Base-by-base conservation (phyloP, 129 eudicot genomes). In the Pittosporum tobira region DNA sequence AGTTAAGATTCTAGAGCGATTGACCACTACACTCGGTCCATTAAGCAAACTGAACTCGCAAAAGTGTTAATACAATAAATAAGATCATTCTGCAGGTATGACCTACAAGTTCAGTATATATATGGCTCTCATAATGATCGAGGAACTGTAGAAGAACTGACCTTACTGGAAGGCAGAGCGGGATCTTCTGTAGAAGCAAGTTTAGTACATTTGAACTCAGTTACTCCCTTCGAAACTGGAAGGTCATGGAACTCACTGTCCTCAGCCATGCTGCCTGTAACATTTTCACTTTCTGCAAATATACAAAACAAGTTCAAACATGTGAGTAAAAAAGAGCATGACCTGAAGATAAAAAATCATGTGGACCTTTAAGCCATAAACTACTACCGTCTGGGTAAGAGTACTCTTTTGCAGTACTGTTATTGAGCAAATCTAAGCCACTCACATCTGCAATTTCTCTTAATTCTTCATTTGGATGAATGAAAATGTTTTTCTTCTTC, bases 351-450 rank as follows among this genome's bases (percentile, higher is more conserved):
- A 42, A 43, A 43, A 14, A 59, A 6, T 29, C 22, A 54, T 3
- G 3, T 2, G 18, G 37, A 38, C 30, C 19, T 21, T 54, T 27
- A 48, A 19, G 43, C 6, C 29, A 7, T 0, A 10, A 24, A 1
- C 48, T 23, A n/a, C 45, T 63, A 80, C 79, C 82, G 24, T 44
- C 45, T 10, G 51, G 54, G 69, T 22, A 61, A 36, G 63, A 20
- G 57, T 57, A 15, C 5, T 64, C 11, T 19, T 43, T 26, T 6
- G 8, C 38, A 3, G 13, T 51, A 20, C 62, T 19, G 51, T 67
- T 48, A 54, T 68, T 71, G 16, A 48, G 14, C 61, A 67, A 52
- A 63, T 62, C 64, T 57, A 60, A 45, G 9, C 79, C 71, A 27
- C 73, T 59, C 26, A 53, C 78, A 29, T 57, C 69, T 3, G 66